Base-by-base conservation (phyloP, 2,329 filamentous ascomycete genomes). In the Sordariomycetes sp. region DNA sequence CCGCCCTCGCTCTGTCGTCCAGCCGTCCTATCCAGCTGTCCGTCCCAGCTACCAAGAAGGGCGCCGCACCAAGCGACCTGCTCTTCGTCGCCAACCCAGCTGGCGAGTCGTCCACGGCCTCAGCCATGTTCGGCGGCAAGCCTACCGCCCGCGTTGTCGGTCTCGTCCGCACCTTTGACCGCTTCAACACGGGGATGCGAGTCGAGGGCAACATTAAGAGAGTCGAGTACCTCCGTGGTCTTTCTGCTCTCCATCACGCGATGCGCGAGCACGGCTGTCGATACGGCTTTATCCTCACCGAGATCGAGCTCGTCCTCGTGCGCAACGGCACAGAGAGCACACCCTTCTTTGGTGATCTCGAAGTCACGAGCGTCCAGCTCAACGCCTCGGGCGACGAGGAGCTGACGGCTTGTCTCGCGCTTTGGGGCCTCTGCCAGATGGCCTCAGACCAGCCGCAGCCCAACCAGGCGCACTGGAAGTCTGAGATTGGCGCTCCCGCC, bases 101-200 rank as follows among this genome's bases (percentile, higher is more conserved):
- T 3, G 72, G 70, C 35, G 70, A 75, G 46, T 61, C 59, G 40
- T 70, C 50, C 50, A 76, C 57, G 50, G 81, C 71, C 0, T 67
- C 71, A 2, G 61, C 67, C 42, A 59, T 66, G 41, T 66, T 66
- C 34, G 63, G 63, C 33, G 62, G 62, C 25, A 53, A 75, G 65
- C 61, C 62, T 21, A 52, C 59, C 10, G 61, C 61, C 17, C 77
- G 83, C 21, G 72, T 87, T 10, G 79, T 90, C 32, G 85, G 90
- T 6, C 71, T 95, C n/a, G 83, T 93, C 47, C 90, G 90, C 61
- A 82, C 79, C 54, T 95, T 90, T 53, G 84, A 94, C 57, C 81
- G 85, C 48, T 95, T 93, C 83, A 94, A 94, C 68, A 92, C 86
- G 1, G 85, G 84, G 42, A 94, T 94, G 85, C 84, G 87, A 39